A percentile compares a stretch with the other conserved stretches of the same genome.
Conservation (phyloP, 2,329 filamentous ascomycete genomes). For the Beauveria medogensis region DNA sequence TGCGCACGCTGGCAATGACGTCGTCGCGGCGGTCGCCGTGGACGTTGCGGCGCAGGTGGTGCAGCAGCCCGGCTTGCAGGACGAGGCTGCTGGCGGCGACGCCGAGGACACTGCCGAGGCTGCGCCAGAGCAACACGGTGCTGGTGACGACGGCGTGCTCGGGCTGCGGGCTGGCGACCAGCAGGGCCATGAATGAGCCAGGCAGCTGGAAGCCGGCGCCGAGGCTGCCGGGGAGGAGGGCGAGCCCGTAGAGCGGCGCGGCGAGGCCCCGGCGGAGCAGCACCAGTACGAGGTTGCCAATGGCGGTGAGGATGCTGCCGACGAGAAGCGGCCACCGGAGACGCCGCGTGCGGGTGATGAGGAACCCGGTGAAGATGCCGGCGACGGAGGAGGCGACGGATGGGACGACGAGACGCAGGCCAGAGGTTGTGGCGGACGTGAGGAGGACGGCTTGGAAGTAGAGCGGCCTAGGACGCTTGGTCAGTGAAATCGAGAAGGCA, state of each 20-base stretch:
- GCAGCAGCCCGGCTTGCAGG: slow-evolving; percentile 60
- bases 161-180: slow-evolving; percentile 49
- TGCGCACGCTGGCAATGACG: slow-evolving; percentile 43
- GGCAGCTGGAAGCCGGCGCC: slow-evolving; percentile 60
- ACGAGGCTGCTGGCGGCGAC: slow-evolving; percentile 63
- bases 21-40: slow-evolving; percentile 48
- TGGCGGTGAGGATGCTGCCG: slow-evolving; percentile 39
- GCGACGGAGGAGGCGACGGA: slow-evolving; percentile 46
- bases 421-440: slow-evolving; percentile 60
- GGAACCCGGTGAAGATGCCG: slow-evolving; percentile 52
- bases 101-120: slow-evolving; percentile 65
- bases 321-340: slow-evolving; percentile 51
- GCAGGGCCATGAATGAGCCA: slow-evolving; percentile 53
- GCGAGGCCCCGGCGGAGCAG: slow-evolving; percentile 45
- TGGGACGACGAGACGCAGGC: slow-evolving; percentile 61
- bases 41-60: slow-evolving; percentile 52
- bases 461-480: slow-evolving; percentile 44
- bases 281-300: slow-evolving; percentile 43
- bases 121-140: slow-evolving; percentile 64
- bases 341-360: slow-evolving; percentile 51
- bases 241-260: slow-evolving; percentile 44
- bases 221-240: slow-evolving; percentile 47
- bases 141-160: slow-evolving; percentile 63
- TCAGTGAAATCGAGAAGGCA: background rate
- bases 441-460: slow-evolving; percentile 72